These are phyloP conservation scores for Oryza officinalis DNA, from an alignment of 176 grass and related monocot genomes.

Conservation along the genomic window DNA sequence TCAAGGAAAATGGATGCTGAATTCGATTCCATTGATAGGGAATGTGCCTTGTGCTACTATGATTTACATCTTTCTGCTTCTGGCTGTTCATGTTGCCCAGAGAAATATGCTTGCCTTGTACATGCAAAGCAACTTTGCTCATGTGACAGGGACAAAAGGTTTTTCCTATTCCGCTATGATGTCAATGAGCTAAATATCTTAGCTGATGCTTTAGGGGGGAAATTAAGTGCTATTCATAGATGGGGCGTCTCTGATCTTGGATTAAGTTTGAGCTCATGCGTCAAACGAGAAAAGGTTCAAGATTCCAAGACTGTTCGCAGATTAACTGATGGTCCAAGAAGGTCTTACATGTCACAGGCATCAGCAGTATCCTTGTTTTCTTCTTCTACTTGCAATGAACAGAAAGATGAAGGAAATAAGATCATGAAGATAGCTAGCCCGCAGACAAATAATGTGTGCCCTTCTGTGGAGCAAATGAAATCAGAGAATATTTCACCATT, in stretches of 20 bases:
- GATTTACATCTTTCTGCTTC: constrained; percentile 90
- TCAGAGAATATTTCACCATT: constrained; percentile 30
- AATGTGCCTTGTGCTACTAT: constrained; percentile 87
- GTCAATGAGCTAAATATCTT: constrained; percentile 81
- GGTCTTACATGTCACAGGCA: constrained; percentile 48
- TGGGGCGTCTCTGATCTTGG: constrained; percentile 86
- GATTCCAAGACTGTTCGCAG: constrained; percentile 54
- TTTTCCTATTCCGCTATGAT: constrained; percentile 87
- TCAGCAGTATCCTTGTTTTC: constrained; percentile 50
- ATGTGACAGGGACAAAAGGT: constrained; percentile 70
- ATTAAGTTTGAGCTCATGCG: constrained; percentile 69
- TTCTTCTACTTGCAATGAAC: constrained; percentile 13
- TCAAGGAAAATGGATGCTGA: constrained; percentile 78
- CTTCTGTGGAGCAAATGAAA: constrained; percentile 43
- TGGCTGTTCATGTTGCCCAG: constrained; percentile 63
- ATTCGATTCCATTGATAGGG: constrained; percentile 81
- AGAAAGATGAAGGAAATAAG: constrained; percentile 46
- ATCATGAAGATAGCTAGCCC: constrained; percentile 7
- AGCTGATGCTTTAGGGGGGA: constrained; percentile 86
- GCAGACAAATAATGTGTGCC: background rate
- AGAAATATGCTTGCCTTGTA: constrained; percentile 69
- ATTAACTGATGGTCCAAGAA: constrained; percentile 45
- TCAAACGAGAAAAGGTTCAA: constrained; percentile 63
- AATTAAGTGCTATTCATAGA: constrained; percentile 88
- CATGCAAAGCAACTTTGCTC: constrained; percentile 86